phyloP scores from a whole-genome alignment of 73 alveolate species.

The Tetrahymena thermophila region DNA sequence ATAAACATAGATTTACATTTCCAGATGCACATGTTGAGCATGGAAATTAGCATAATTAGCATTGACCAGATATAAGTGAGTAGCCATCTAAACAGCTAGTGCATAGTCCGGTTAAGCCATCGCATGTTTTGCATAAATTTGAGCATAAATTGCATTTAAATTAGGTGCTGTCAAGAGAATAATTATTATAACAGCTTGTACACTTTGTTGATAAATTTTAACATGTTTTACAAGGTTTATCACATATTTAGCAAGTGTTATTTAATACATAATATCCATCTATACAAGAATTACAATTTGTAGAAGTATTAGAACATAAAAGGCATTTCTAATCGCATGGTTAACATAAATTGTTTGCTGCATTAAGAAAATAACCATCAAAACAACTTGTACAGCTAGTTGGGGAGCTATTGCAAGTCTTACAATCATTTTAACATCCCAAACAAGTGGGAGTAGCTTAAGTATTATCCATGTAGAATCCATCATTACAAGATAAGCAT shows the following conservation, averaged over 20 bases:
- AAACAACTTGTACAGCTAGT: neutral
- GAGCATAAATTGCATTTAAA: neutral
- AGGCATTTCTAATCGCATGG: neutral
- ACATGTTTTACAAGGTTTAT: neutral
- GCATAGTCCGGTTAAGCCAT: neutral
- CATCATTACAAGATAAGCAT: neutral
- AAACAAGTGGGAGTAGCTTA: neutral
- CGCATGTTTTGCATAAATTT: neutral
- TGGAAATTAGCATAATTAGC: neutral
- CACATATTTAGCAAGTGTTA: neutral
- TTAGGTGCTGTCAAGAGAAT: neutral
- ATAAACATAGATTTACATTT: neutral
- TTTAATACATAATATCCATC: neutral
- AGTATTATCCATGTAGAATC: neutral
- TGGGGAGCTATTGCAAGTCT: neutral
- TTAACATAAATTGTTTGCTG: neutral
- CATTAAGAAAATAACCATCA: neutral
- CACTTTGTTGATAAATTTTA: neutral
- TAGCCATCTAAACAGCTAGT: neutral
- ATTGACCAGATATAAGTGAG: neutral
- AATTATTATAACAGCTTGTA: neutral
- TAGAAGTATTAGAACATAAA: neutral
- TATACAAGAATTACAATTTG: neutral
- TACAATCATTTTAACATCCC: neutral
- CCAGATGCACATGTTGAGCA: neutral